Base-by-base conservation (phyloP, 2,329 filamentous ascomycete genomes). In the Zymoseptoria crescenta region DNA sequence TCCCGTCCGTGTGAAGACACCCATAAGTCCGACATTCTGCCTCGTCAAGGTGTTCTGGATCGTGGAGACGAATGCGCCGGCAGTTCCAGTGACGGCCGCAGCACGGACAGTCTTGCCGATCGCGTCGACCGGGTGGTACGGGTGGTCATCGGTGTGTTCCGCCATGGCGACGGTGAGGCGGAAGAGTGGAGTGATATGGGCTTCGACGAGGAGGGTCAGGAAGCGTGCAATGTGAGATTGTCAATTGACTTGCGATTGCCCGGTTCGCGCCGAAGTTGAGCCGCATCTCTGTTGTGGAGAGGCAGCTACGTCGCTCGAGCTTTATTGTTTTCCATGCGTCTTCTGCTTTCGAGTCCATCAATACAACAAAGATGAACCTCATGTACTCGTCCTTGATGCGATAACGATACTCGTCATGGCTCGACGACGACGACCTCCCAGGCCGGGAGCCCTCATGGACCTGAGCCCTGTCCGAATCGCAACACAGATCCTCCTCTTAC, bases 11-110 rank as follows among this genome's bases (percentile, higher is more conserved):
- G 89, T 89, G 73, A 97, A 86, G 70, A 96, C 82, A 66, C 89
- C 88, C 79, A 87, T 84, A 62, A 86, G 82, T 68, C 91, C 90
- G 65, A 94, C 80, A 75, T 96, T 96, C 73, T 84, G 82, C 79
- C 86, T 91, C 57, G 87, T 82, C 68, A 96, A 82, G 60, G 91
- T 90, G 79, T 96, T 97, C 79, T 92, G 89, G 65, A 96, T 81
- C 57, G 88, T 87, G 55, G 90, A 87, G 61, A 88, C 74, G 74
- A 91, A 81, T 72, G 88, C 77, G 68, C 91, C 91, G 61, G 83
- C 82, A 60, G 79, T 77, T 70, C 85, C 85, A 62, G 87, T 86
- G 68, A 90, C 76, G 64, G 86, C 70, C 49, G 82, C 83, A 62
- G 85, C 84, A 73, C 83, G 85, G 72, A 87, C 77, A 55, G 87